These are phyloP conservation scores for Rosa rugosa DNA, from an alignment of 306 rosid species.

Conservation along the genomic window DNA sequence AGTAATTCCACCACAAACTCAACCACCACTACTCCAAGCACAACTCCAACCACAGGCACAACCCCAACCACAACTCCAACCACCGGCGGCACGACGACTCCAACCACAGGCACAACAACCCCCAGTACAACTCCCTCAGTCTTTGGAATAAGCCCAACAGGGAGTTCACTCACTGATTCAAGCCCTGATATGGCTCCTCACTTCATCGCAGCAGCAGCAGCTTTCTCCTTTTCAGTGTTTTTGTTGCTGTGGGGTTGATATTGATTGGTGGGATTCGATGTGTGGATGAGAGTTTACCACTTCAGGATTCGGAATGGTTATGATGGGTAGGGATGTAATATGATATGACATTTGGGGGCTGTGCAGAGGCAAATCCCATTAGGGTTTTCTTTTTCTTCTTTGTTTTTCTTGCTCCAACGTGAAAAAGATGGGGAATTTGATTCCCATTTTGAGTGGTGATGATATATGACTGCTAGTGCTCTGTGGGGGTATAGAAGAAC, in stretches of 20 bases:
- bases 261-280: conserved; percentile 17
- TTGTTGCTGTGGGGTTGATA: conserved; percentile 34
- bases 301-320: neutral
- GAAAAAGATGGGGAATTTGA: conserved; percentile 51
- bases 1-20: conserved; percentile 44
- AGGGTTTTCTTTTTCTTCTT: conserved; percentile 20
- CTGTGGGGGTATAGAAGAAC: conserved; percentile 29
- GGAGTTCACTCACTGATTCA: conserved; percentile 32
- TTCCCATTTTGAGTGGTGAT: conserved; percentile 63
- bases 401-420: conserved; percentile 7
- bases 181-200: conserved; percentile 7
- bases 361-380: conserved; percentile 40
- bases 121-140: conserved; percentile 32
- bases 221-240: conserved; percentile 31
- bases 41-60: conserved; percentile 23
- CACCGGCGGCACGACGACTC: conserved; percentile 11
- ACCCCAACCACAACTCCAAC: conserved; percentile 10
- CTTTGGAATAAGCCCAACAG: conserved; percentile 68
- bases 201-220: conserved; percentile 24
- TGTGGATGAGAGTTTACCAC: conserved; percentile 50
- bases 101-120: conserved; percentile 22
- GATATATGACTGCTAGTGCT: conserved; percentile 34
- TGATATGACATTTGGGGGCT: conserved; percentile 5
- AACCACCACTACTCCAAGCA: conserved; percentile 30
- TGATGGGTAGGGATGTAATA: conserved; percentile 32